A percentile compares a stretch with the other conserved stretches of the same genome.
These are phyloP conservation scores for Candida sojae DNA, from an alignment of 1,139 yeast genomes.

Conservation along the genomic window DNA sequence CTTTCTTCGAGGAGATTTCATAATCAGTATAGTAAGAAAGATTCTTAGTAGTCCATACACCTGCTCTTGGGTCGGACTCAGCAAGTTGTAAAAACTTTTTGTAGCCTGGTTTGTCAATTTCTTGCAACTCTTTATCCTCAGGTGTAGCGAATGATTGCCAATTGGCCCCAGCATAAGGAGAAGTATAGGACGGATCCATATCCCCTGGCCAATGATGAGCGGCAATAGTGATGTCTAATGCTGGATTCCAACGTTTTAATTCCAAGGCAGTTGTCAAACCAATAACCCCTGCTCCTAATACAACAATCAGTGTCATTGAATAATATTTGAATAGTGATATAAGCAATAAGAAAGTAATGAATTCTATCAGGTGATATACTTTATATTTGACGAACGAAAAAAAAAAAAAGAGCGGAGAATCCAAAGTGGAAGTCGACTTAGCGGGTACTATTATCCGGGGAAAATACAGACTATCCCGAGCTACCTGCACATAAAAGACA, in stretches of 20 bases:
- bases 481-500: background rate
- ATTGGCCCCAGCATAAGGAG: slow-evolving; percentile 48
- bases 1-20: slow-evolving; percentile 11
- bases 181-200: slow-evolving; percentile 33
- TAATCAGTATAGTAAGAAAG: slow-evolving; percentile 28
- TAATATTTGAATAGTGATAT: background rate
- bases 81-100: slow-evolving; percentile 40
- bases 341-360: background rate
- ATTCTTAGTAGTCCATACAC: slow-evolving; percentile 40
- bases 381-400: background rate
- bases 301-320: slow-evolving; percentile 19
- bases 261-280: slow-evolving; percentile 43
- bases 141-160: slow-evolving; percentile 47
- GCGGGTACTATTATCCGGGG: background rate
- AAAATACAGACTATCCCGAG: background rate
- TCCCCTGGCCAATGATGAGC: slow-evolving; percentile 44
- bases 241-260: slow-evolving; percentile 23
- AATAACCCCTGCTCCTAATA: slow-evolving; percentile 44
- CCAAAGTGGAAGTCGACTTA: background rate
- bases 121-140: slow-evolving; percentile 33
- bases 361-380: background rate
- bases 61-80: slow-evolving; percentile 42
- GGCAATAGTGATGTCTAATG: slow-evolving; percentile 27
- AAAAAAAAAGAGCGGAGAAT: background rate
- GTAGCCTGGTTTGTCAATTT: slow-evolving; percentile 44